These are phyloP conservation scores for Colletotrichum sp. DNA, from an alignment of 2,329 filamentous ascomycete species.

Conservation along the genomic window DNA sequence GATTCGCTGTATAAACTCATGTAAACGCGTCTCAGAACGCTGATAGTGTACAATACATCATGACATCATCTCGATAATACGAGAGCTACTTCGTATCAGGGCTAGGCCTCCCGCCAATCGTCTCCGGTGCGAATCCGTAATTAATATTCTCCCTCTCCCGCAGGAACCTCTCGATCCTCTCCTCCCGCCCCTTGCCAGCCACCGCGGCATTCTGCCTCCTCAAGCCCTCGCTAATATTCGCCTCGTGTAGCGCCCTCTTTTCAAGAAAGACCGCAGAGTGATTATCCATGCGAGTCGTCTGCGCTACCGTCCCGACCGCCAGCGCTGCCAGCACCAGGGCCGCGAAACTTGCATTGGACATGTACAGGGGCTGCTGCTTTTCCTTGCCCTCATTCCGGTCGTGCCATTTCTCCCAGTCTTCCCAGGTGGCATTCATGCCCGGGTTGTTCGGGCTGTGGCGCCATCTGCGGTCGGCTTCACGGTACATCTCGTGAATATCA, in stretches of 20 bases:
- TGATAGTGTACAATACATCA: slow-evolving; percentile 10
- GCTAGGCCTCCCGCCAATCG: not conserved
- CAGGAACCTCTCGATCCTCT: slow-evolving; percentile 79
- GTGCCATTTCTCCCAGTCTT: slow-evolving; percentile 92
- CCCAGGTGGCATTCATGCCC: slow-evolving; percentile 88
- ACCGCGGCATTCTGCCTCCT: slow-evolving; percentile 57
- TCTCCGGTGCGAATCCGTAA: slow-evolving; percentile 34
- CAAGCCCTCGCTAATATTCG: slow-evolving; percentile 67
- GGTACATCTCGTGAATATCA: slow-evolving; percentile 36
- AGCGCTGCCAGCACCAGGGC: slow-evolving; percentile 69
- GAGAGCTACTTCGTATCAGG: not conserved
- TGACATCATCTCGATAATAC: slow-evolving; percentile 8
- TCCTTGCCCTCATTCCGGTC: slow-evolving; percentile 52
- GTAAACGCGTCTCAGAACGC: not conserved
- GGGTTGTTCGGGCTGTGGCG: slow-evolving; percentile 51
- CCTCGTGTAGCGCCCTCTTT: slow-evolving; percentile 68
- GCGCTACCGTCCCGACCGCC: slow-evolving; percentile 72
- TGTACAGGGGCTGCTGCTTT: slow-evolving; percentile 63
- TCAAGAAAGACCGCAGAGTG: slow-evolving; percentile 68
- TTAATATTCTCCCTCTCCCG: slow-evolving; percentile 66
- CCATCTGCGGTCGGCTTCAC: slow-evolving; percentile 53
- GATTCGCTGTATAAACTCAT: not conserved
- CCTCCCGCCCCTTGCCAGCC: slow-evolving; percentile 59
- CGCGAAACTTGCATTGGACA: slow-evolving; percentile 82
- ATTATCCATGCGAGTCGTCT: slow-evolving; percentile 72